Conservation (phyloP, 2,329 filamentous ascomycete species). For the Aspergillus clavatus region DNA sequence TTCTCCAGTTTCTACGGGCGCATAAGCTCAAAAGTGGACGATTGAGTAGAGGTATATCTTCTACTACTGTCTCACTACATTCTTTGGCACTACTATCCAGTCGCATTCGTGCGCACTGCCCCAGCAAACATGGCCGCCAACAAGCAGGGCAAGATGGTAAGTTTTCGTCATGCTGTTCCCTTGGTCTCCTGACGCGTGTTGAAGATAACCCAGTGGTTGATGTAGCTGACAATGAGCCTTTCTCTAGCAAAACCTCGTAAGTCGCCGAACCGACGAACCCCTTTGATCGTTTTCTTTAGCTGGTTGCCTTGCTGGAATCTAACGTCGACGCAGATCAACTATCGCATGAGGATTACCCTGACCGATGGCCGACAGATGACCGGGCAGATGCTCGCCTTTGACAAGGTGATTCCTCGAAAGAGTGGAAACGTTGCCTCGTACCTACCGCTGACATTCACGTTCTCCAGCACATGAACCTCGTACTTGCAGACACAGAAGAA, state of each 20-base stretch:
- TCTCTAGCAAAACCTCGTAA: conserved; percentile 60
- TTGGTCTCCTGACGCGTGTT: neutral
- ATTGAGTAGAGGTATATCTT: conserved; percentile 18
- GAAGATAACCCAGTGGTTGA: neutral
- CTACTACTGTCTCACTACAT: conserved; percentile 20
- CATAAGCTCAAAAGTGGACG: conserved; percentile 10
- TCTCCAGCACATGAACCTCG: conserved; percentile 92
- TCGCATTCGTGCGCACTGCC: conserved; percentile 44
- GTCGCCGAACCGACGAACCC: conserved; percentile 23
- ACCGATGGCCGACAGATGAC: conserved; percentile 95
- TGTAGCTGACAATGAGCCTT: conserved; percentile 50
- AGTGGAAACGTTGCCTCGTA: neutral
- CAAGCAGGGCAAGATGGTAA: conserved; percentile 99
- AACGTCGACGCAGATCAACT: conserved; percentile 81
- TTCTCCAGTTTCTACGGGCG: conserved; percentile 7
- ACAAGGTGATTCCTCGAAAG: conserved; percentile 61
- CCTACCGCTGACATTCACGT: neutral
- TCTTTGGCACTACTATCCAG: conserved; percentile 31
- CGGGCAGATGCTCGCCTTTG: conserved; percentile 96
- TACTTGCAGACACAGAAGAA: conserved; percentile 97
- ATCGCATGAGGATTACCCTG: conserved; percentile 95
- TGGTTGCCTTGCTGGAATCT: conserved; percentile 10
- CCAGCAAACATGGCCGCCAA: conserved; percentile 58
- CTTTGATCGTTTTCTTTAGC: no score
- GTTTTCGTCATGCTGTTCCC: conserved; percentile 37